These are phyloP conservation scores for Pyrenophora tritici-repentis DNA, from an alignment of 2,329 filamentous ascomycete species.

Conservation along the genomic window DNA sequence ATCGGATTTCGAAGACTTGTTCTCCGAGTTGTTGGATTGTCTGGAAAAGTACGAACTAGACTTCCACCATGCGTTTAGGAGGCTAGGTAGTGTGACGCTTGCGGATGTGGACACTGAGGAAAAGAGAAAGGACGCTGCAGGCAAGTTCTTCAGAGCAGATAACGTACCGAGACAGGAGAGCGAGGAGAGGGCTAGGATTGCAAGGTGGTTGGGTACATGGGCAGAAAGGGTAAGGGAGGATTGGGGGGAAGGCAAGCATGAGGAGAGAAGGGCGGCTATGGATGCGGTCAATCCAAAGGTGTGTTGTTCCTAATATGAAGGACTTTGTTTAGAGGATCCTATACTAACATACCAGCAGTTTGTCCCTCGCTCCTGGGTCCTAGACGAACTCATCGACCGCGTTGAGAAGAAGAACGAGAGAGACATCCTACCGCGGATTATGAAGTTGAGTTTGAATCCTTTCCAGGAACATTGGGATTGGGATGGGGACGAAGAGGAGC, in stretches of 20 bases:
- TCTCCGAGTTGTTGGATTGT: conserved; percentile 80
- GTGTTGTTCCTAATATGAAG: not conserved
- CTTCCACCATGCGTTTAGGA: conserved; percentile 92
- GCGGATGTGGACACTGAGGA: conserved; percentile 68
- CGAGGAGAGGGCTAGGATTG: conserved; percentile 69
- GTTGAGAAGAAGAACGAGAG: conserved; percentile 85
- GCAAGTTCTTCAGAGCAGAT: conserved; percentile 79
- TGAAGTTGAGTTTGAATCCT: conserved; percentile 82
- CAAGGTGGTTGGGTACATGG: conserved; percentile 83
- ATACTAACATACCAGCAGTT: conserved; percentile 58
- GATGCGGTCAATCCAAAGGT: conserved; percentile 7
- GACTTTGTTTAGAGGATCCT: not conserved
- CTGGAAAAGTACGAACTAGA: conserved; percentile 84
- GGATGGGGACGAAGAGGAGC: conserved; percentile 73
- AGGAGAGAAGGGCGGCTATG: conserved; percentile 52
- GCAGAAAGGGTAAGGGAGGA: conserved; percentile 72
- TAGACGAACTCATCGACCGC: conserved; percentile 88
- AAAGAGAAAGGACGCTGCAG: conserved; percentile 66
- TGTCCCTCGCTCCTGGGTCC: conserved; percentile 84
- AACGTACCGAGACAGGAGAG: conserved; percentile 60
- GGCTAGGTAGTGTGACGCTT: conserved; percentile 68
- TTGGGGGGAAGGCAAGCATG: conserved; percentile 67
- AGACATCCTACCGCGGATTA: conserved; percentile 74
- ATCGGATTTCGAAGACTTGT: conserved; percentile 77
- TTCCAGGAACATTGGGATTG: conserved; percentile 78